These are phyloP conservation scores for Vararia minispora DNA, from an alignment of 768 basidiomycete species.

Conservation along the genomic window DNA sequence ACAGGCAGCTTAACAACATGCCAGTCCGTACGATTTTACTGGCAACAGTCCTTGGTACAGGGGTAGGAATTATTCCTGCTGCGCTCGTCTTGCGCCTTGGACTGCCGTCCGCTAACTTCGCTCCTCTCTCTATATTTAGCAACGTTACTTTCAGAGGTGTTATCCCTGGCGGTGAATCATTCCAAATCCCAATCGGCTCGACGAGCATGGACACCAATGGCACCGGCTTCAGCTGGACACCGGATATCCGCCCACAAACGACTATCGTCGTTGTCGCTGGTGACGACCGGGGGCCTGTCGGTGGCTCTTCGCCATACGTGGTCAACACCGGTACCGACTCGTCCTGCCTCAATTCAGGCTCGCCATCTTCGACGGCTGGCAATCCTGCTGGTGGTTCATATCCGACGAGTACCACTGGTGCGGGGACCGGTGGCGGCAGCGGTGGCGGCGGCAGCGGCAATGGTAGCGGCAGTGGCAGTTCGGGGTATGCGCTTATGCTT, in stretches of 20 bases:
- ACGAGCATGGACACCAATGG: slow-evolving; percentile 29
- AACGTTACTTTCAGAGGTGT: slow-evolving; percentile 54
- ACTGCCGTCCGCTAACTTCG: slow-evolving; percentile 2
- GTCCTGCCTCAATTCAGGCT: slow-evolving; percentile 44
- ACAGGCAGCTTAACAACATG: slow-evolving; percentile 59
- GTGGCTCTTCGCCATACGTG: slow-evolving; percentile 50
- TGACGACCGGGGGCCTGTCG: slow-evolving; percentile 52
- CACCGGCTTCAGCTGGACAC: slow-evolving; percentile 61
- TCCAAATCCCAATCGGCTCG: slow-evolving; percentile 47
- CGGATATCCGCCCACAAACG: slow-evolving; percentile 51
- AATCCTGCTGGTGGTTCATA: slow-evolving; percentile 65
- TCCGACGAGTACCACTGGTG: slow-evolving; percentile 39
- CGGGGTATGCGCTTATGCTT: background rate
- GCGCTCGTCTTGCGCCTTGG: background rate
- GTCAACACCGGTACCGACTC: slow-evolving; percentile 40
- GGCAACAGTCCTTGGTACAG: slow-evolving; percentile 38
- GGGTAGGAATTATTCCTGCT: slow-evolving; percentile 30
- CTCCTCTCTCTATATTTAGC: slow-evolving; percentile 21
- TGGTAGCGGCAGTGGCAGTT: background rate
- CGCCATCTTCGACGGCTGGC: slow-evolving; percentile 72
- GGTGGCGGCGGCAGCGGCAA: slow-evolving; percentile 17
- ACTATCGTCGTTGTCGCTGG: slow-evolving; percentile 57
- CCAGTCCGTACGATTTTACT: slow-evolving; percentile 50
- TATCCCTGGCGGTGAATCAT: slow-evolving; percentile 74
- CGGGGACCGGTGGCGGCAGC: slow-evolving; percentile 18